phyloP scores from a whole-genome alignment of 257 asterid genomes.

The Agastache rugosa region DNA sequence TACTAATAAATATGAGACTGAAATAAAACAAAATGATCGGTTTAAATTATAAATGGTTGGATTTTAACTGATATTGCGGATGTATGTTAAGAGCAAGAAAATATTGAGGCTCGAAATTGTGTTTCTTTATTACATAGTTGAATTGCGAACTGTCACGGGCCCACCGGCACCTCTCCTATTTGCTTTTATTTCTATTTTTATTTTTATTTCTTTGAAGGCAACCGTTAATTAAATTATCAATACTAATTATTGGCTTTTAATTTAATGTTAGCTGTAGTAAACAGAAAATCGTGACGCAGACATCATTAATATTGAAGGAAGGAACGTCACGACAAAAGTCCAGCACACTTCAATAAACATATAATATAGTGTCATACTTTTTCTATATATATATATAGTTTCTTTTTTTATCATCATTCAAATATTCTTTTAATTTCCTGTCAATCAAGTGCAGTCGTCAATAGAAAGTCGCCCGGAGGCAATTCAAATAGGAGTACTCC shows the following conservation, averaged over 20 bases:
- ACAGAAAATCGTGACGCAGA: not conserved
- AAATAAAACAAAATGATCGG: no score
- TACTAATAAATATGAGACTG: no score
- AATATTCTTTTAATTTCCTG: not conserved
- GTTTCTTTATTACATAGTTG: conserved; percentile 33
- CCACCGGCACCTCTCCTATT: conserved; percentile 16
- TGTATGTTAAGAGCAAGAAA: not conserved
- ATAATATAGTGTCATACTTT: not conserved
- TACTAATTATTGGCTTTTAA: not conserved
- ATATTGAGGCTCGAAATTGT: conserved; percentile 25
- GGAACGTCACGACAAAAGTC: conserved; percentile 5
- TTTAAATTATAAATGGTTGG: not conserved
- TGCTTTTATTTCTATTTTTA: not conserved
- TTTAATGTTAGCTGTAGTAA: not conserved
- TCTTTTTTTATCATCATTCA: not conserved
- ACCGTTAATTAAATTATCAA: not conserved
- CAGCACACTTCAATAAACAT: not conserved
- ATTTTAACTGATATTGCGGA: not conserved
- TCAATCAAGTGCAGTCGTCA: not conserved
- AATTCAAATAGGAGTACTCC: not conserved
- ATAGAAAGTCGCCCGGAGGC: not conserved
- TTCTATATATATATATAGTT: not conserved
- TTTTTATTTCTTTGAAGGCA: not conserved
- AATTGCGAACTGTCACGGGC: conserved; percentile 29
- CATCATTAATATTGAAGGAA: not conserved